Conservation (phyloP, 2,329 filamentous ascomycete genomes). For the Microcera coccophila region DNA sequence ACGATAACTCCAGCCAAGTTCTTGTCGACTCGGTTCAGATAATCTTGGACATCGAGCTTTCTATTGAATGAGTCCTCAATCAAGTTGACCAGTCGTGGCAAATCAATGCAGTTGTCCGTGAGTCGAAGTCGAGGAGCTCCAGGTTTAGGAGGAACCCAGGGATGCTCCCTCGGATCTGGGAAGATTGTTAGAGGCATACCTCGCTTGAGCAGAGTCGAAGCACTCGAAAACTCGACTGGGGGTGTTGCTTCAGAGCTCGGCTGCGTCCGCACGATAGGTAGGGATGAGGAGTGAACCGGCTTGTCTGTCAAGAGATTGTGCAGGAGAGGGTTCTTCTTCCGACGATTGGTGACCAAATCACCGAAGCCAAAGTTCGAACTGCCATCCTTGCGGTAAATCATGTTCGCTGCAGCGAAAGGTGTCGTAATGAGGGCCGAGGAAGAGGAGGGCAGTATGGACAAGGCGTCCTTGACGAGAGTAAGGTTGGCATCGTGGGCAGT, state of each 20-base stretch:
- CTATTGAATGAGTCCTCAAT: slow-evolving; percentile 93
- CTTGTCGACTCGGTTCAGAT: slow-evolving; percentile 73
- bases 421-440: slow-evolving; percentile 89
- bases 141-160: slow-evolving; percentile 65
- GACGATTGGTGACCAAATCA: slow-evolving; percentile 51
- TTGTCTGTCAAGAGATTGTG: slow-evolving; percentile 96
- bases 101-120: slow-evolving; percentile 76
- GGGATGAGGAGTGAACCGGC: slow-evolving; percentile 83
- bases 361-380: slow-evolving; percentile 48
- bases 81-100: slow-evolving; percentile 75
- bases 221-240: slow-evolving; percentile 16
- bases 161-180: slow-evolving; percentile 64
- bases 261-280: slow-evolving; percentile 66
- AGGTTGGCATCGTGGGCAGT: slow-evolving; percentile 65
- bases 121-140: slow-evolving; percentile 62
- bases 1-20: slow-evolving; percentile 89
- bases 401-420: slow-evolving; percentile 69
- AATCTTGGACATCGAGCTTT: slow-evolving; percentile 77
- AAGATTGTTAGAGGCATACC: slow-evolving; percentile 86
- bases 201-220: slow-evolving; percentile 81
- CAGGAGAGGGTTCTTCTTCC: slow-evolving; percentile 75
- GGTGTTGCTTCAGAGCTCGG: slow-evolving; percentile 24
- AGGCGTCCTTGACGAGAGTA: slow-evolving; percentile 62
- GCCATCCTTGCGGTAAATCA: slow-evolving; percentile 34
- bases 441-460: slow-evolving; percentile 74